Evolutionary conservation across 2,329 filamentous ascomycete genomes (phyloP), one percentile per base, ranked within the genome.

Genomic region (Tolypocladium album): DNA sequence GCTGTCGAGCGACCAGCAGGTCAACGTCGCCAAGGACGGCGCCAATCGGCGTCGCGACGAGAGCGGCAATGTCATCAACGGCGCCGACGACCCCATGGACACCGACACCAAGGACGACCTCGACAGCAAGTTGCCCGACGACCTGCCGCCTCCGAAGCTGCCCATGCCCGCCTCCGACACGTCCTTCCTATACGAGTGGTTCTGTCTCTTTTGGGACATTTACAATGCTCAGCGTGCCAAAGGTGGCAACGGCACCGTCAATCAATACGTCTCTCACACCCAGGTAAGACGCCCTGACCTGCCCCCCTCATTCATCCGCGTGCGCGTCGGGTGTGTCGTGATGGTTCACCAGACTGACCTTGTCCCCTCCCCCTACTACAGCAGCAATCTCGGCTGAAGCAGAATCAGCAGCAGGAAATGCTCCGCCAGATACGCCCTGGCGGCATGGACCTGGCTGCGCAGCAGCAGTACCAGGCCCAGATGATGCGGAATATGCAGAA

Each of bases 141-240:
- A 96, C 69, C 81, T 97, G 45, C 93, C 93, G 5, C 81, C 84
- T 8, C 87, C 91, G 15, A 86, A 85, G 63, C 78, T 91, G 7
- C 85, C 87, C 15, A 82, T 79, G 70, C 82, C 83, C 56, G 79
- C 80, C 62, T 82, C 82, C 59, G 88, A 88, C 68, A 89, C 84
- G 63, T 90, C 90, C 34, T 97, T 99, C 69, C 80, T 99, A n/a
- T 88, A 91, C 67, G 94, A 97, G 69, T 99, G 94, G 94, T 99
- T 95, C 79, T 90, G 88, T 70, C 83, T 97, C 58, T 99, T 99
- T 74, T 97, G 92, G 92, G 94, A 99, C 69, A 91, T 97, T 67
- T 95, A 89, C 75, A 86, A 86, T 70, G 90, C 91, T 60, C 89
- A 93, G 71, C 88, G 90, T 69, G 84, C 82, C 68, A 87, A 86